Evolutionary conservation across 148 eudicot species (phyloP).

Genomic region (Arbutus unedo): DNA sequence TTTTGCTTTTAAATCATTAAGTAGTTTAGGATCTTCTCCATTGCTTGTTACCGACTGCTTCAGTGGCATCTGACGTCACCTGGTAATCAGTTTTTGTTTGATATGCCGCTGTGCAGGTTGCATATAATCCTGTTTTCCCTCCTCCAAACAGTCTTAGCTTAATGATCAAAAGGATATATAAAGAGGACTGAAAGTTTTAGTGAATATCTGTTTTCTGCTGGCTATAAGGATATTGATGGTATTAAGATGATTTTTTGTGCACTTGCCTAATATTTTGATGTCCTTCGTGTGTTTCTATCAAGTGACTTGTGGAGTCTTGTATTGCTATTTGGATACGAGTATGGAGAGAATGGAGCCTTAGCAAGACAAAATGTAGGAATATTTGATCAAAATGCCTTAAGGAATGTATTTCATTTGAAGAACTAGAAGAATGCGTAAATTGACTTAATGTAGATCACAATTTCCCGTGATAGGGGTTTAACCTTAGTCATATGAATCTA

Average conservation of each 20-base stretch:
- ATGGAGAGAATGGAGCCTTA: not conserved
- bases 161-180: too few species aligned
- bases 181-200: too few species aligned
- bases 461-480: not conserved
- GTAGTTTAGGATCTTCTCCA: too few species aligned
- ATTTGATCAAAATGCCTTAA: not conserved
- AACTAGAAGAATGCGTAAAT: not conserved
- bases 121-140: too few species aligned
- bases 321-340: not conserved
- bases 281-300: not conserved
- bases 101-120: too few species aligned
- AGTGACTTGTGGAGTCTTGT: not conserved
- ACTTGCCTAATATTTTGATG: not conserved
- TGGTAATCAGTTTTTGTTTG: too few species aligned
- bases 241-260: not conserved
- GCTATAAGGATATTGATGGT: not conserved
- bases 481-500: not conserved
- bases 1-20: too few species aligned
- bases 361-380: not conserved
- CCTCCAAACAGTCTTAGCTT: too few species aligned
- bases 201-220: not conserved
- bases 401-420: not conserved
- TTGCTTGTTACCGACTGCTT: not conserved
- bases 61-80: not conserved
- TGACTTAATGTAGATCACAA: not conserved